phyloP scores from a whole-genome alignment of 768 basidiomycete genomes.

The Wakefieldia striispora region DNA sequence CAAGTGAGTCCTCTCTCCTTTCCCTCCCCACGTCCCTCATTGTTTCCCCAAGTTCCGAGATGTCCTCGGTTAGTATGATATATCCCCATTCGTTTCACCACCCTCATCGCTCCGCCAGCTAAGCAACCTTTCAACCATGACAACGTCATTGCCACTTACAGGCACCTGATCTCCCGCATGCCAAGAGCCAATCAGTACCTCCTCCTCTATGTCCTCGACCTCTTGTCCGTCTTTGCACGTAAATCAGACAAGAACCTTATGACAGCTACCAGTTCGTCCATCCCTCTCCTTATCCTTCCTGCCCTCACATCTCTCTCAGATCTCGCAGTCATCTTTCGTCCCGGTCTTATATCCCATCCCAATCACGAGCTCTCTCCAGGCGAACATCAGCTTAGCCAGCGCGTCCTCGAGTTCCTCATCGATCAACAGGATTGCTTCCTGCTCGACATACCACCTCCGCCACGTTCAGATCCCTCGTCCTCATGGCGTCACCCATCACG shows the following conservation, averaged over 20 bases:
- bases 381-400: constrained; percentile 85
- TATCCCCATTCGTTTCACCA: not conserved
- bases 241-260: constrained; percentile 93
- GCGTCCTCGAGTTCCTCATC: constrained; percentile 92
- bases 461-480: constrained; percentile 33
- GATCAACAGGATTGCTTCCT: constrained; percentile 96
- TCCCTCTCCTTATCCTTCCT: not conserved
- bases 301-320: constrained; percentile 45
- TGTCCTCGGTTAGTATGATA: constrained; percentile 57
- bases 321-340: constrained; percentile 95
- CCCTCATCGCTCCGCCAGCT: constrained; percentile 40
- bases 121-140: constrained; percentile 68
- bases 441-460: constrained; percentile 79
- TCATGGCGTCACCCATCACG: constrained; percentile 29
- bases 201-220: constrained; percentile 94
- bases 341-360: constrained; percentile 89
- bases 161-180: constrained; percentile 77
- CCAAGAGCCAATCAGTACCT: constrained; percentile 92
- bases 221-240: constrained; percentile 91
- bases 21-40: constrained; percentile 7
- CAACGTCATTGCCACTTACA: constrained; percentile 76
- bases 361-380: constrained; percentile 80
- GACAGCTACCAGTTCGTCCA: constrained; percentile 83
- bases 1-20: constrained; percentile 51
- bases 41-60: constrained; percentile 64